phyloP scores from a whole-genome alignment of 2,329 filamentous ascomycete genomes.

The Penicillium verrucosum region DNA sequence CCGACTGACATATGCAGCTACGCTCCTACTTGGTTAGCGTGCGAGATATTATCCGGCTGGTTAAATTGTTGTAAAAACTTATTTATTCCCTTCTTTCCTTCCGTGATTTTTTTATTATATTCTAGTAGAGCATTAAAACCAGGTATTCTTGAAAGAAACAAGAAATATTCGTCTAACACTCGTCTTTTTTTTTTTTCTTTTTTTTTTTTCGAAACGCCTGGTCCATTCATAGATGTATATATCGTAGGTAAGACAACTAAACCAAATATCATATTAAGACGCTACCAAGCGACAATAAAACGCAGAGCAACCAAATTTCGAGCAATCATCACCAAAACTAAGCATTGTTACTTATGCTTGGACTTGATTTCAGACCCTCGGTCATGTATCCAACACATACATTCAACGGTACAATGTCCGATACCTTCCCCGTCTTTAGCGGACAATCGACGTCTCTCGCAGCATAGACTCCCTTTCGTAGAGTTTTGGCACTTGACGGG shows the following conservation, averaged over 20 bases:
- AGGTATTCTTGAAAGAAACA: no score
- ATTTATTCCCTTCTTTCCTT: background rate
- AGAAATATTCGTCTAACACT: background rate
- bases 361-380: background rate
- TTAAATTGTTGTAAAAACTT: background rate
- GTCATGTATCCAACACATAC: background rate
- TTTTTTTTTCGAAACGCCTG: background rate
- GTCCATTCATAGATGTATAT: background rate
- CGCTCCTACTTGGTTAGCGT: background rate
- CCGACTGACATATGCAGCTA: background rate
- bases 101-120: background rate
- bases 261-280: background rate
- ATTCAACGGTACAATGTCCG: background rate
- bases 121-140: background rate
- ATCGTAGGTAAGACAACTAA: background rate
- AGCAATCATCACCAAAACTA: background rate
- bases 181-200: background rate
- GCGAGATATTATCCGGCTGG: no score
- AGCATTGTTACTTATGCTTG: background rate
- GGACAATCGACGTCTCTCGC: background rate
- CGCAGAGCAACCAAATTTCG: background rate
- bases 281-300: background rate
- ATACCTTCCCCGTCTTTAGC: background rate
- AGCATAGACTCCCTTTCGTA: background rate
- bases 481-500: background rate